Percentiles rank a stretch among this genome's conserved stretches.
These are phyloP conservation scores for Orychophragmus violaceus DNA, from an alignment of 345 rosid genomes.

Conservation along the genomic window DNA sequence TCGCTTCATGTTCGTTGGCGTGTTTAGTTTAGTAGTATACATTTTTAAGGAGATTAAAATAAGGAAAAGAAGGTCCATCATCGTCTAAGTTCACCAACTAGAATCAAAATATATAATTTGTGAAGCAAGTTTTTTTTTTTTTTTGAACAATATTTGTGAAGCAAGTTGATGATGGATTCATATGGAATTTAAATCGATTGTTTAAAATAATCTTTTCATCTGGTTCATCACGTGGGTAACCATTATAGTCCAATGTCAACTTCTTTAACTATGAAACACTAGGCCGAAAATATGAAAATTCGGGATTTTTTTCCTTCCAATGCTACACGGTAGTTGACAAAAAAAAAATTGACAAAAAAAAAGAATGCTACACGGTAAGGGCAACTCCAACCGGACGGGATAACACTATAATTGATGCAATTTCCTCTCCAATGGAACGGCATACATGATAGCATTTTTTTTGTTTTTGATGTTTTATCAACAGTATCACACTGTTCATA, in stretches of 20 bases:
- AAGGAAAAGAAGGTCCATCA: neutral
- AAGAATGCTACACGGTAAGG: no score
- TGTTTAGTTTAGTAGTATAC: neutral
- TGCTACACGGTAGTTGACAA: no score
- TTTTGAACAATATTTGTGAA: neutral
- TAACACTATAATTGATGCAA: no score
- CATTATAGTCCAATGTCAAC: neutral
- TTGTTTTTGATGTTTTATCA: no score
- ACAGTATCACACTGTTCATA: no score
- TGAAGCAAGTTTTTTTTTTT: no score
- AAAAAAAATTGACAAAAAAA: no score
- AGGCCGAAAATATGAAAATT: neutral
- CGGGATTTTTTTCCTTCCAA: no score
- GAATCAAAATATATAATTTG: neutral
- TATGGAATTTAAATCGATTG: neutral
- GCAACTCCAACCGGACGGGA: no score
- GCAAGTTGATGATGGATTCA: neutral
- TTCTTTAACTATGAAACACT: neutral
- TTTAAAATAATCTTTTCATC: neutral
- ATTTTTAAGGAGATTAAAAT: neutral
- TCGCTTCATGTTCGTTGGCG: slow-evolving; percentile 10
- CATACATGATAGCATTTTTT: no score
- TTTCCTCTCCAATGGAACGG: no score
- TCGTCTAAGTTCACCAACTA: neutral
- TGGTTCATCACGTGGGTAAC: neutral